Conservation (phyloP, 352 stramenopile genomes). For the Phytopythium helicoides region DNA sequence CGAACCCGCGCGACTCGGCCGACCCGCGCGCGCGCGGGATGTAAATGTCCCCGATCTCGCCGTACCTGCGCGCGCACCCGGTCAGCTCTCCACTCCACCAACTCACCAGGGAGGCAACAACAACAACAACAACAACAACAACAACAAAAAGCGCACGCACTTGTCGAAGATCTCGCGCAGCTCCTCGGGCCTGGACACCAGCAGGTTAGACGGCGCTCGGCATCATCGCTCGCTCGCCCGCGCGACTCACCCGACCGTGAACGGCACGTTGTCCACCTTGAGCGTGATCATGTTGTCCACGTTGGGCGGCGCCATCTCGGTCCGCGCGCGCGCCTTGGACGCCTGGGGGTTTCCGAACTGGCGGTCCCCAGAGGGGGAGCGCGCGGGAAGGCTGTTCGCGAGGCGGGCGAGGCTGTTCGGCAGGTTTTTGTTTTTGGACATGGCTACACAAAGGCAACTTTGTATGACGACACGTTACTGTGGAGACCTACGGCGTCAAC, state of each 20-base stretch:
- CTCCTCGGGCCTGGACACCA: constrained; percentile 35
- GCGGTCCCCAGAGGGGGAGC: no score
- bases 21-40: constrained; percentile 71
- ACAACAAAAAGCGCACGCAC: constrained; percentile 31
- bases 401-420: no score
- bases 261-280: constrained; percentile 89
- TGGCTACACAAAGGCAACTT: no score
- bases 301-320: constrained; percentile 74
- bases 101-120: neutral
- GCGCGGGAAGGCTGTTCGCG: no score
- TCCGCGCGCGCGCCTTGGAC: no score
- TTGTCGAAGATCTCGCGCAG: constrained; percentile 69
- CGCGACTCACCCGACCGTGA: constrained; percentile 65
- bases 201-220: constrained; percentile 8
- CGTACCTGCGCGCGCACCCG: constrained; percentile 37
- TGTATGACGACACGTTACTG: no score
- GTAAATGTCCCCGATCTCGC: constrained; percentile 83
- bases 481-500: no score
- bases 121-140: constrained; percentile 3
- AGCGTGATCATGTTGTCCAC: constrained; percentile 84
- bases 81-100: neutral
- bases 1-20: constrained; percentile 79
- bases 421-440: no score
- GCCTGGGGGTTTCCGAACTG: no score
- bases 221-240: constrained; percentile 10